Evolutionary conservation across 169 alveolate genomes (phyloP), one percentile per base, ranked within the genome.

Genomic region (Cryptosporidium baileyi): DNA sequence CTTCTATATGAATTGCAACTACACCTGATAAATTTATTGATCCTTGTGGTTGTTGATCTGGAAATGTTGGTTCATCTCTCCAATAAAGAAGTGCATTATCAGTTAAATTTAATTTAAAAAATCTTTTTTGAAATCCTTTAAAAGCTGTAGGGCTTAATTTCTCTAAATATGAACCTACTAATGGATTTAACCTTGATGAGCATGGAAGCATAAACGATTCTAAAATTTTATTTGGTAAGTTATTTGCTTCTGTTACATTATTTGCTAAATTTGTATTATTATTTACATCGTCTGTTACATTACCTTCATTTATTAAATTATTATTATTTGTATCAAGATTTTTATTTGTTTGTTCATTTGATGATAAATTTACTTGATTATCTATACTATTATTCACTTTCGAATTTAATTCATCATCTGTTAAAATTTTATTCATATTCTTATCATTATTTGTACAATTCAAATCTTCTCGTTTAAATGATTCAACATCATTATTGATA

Each of bases 61-160:
- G 47, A 36, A 54, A 74, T 38, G 85, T 74, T 19, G 85, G 85
- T 19, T 74, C 85, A 26, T 74, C 85, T 24, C 85, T 54, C 85
- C 85, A 74, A 59, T 74, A 74, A 28, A 74, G 49, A 60, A 74
- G 41, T n/a, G 85, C 85, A 32, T 57, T 74, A 43, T 74, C 85
- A 15, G 67, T 57, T 47, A 74, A 22, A 54, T 74, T 74, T n/a
- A 74, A 32, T n/a, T 30, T 51, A 59, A 74, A 74, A 40, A 54
- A 74, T 61, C 85, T 47, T 28, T 38, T 74, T 47, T 74, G 85
- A 19, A 54, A 74, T 36, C 85, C 85, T 26, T 74, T 74, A 28
- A 74, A 43, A 24, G 85, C 85, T 32, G 85, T 74, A 8, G 85
- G 85, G 19, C 85, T 74, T 47, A 74, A 28, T 17, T 74, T 74